Percentiles rank a stretch among this genome's conserved stretches.
Conservation (phyloP, 805 yeast species). For the Kluyveromyces nonfermentans region DNA sequence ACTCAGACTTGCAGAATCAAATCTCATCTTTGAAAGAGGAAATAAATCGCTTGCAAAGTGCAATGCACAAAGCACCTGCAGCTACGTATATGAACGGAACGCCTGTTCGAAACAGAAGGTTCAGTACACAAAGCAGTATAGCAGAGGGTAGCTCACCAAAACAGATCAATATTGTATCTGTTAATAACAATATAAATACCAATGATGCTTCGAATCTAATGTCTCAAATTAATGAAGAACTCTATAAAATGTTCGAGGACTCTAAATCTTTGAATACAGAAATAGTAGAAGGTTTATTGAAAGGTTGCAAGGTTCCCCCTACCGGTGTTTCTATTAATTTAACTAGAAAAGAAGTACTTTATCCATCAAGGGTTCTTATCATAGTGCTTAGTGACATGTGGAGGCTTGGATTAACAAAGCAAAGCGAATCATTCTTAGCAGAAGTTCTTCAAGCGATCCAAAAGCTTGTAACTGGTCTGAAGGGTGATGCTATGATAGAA, state of each 20-base stretch:
- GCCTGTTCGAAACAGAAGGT: constrained; percentile 28
- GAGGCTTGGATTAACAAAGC: constrained; percentile 89
- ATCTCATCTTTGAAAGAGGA: constrained; percentile 40
- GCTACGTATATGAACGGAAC: constrained; percentile 27
- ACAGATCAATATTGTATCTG: constrained; percentile 15
- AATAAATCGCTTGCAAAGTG: constrained; percentile 35
- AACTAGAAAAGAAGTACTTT: constrained; percentile 81
- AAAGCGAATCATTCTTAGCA: constrained; percentile 84
- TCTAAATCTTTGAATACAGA: constrained; percentile 69
- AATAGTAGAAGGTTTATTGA: constrained; percentile 76
- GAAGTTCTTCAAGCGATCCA: constrained; percentile 83
- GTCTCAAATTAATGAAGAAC: constrained; percentile 66
- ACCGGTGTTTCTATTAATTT: constrained; percentile 77
- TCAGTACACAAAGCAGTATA: constrained; percentile 14
- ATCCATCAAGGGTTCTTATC: constrained; percentile 92
- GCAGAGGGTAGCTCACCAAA: constrained; percentile 14
- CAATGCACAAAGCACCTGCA: constrained; percentile 25
- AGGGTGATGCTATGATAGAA: constrained; percentile 78
- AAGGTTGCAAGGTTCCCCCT: constrained; percentile 76
- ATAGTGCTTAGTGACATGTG: constrained; percentile 94
- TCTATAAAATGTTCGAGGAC: constrained; percentile 61
- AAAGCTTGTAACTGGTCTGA: constrained; percentile 64
- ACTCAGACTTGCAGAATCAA: constrained; percentile 54
- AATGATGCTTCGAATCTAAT: constrained; percentile 41
- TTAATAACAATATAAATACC: constrained; percentile 15